A percentile compares a stretch with the other conserved stretches of the same genome.
Evolutionary conservation across 495 filamentous ascomycete species (phyloP).

Genomic region (Penicillium subrubescens): DNA sequence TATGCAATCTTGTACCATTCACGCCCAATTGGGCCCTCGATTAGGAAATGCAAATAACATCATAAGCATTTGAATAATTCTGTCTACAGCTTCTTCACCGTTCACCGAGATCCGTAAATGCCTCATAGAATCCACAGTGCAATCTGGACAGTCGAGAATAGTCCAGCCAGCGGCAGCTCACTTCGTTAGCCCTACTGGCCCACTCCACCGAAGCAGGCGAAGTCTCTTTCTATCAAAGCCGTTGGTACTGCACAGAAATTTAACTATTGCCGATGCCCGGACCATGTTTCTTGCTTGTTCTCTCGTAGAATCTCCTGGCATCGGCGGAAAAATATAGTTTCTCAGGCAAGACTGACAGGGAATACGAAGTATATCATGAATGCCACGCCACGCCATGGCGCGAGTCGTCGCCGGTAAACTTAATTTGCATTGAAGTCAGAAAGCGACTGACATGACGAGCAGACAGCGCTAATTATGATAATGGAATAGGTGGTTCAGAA

Average conservation of each 20-base stretch:
- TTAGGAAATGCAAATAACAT: background rate
- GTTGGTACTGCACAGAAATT: background rate
- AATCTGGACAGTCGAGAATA: background rate
- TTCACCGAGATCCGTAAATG: background rate
- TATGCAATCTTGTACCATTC: background rate
- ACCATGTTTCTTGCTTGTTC: background rate
- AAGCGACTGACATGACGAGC: background rate
- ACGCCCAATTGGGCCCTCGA: background rate
- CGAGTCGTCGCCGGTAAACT: background rate
- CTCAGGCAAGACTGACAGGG: background rate
- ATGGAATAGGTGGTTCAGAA: background rate
- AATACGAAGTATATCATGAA: background rate
- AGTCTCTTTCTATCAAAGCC: background rate
- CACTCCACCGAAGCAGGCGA: background rate
- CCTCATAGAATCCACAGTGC: background rate
- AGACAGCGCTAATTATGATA: background rate
- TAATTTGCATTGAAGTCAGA: background rate
- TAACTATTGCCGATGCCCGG: conserved; percentile 8
- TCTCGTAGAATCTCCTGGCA: conserved; percentile 2
- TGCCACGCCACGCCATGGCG: conserved; percentile 1
- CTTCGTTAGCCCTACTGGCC: background rate
- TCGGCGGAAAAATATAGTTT: conserved; percentile 6
- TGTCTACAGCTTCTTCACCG: background rate
- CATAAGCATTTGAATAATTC: background rate
- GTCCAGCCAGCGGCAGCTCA: background rate